Evolutionary conservation across 306 rosid species (phyloP).

Genomic region (Trifolium subterraneum): DNA sequence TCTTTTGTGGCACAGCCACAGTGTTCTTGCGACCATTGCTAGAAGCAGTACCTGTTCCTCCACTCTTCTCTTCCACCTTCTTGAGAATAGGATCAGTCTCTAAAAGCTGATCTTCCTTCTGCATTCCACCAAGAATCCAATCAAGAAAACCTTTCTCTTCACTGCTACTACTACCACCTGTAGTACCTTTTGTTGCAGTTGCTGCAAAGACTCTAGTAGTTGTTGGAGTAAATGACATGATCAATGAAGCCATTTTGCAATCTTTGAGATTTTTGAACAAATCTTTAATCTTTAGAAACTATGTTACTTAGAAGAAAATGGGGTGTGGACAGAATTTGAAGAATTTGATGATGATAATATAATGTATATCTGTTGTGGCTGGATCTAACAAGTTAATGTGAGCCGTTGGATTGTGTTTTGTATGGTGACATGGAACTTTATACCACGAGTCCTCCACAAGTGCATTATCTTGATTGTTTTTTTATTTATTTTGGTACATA

Average conservation of each 20-base stretch:
- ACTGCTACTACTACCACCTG: conserved; percentile 68
- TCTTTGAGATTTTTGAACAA: background rate
- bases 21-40: conserved; percentile 55
- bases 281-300: background rate
- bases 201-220: conserved; percentile 62
- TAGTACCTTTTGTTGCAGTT: conserved; percentile 60
- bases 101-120: conserved; percentile 73
- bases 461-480: conserved; percentile 61
- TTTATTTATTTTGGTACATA: conserved; percentile 24
- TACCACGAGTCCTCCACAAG: conserved; percentile 70
- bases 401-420: conserved; percentile 42
- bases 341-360: conserved; percentile 22
- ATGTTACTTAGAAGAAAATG: conserved; percentile 26
- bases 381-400: conserved; percentile 41
- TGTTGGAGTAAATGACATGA: conserved; percentile 65
- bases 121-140: conserved; percentile 75
- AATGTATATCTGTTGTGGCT: conserved; percentile 41
- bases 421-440: conserved; percentile 31
- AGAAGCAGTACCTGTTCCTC: conserved; percentile 42
- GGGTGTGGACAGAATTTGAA: conserved; percentile 10
- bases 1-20: conserved; percentile 69
- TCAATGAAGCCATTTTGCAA: conserved; percentile 68
- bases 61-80: conserved; percentile 75
- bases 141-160: conserved; percentile 74
- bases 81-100: conserved; percentile 82